These are phyloP conservation scores for Platanus orientalis DNA, from an alignment of 164 flowering plant genomes.

Conservation along the genomic window DNA sequence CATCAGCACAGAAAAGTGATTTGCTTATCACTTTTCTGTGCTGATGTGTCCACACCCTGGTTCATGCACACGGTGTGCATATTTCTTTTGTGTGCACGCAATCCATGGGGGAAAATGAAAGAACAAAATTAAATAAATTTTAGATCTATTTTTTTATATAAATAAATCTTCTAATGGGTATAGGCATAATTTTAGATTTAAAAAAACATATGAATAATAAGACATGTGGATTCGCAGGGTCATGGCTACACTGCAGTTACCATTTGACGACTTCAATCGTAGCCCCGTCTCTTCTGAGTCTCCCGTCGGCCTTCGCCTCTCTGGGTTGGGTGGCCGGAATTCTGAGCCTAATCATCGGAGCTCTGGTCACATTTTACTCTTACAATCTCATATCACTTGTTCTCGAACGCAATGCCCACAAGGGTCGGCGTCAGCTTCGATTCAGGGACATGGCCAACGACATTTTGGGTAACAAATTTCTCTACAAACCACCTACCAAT, in stretches of 20 bases:
- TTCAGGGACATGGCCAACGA: constrained; percentile 87
- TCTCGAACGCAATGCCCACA: constrained; percentile 71
- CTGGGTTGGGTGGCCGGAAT: constrained; percentile 80
- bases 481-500: no score
- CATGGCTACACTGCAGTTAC: constrained; percentile 91
- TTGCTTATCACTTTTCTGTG: no score
- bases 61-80: no score
- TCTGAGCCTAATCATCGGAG: constrained; percentile 45
- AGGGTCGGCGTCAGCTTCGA: constrained; percentile 70
- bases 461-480: constrained; percentile 84
- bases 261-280: constrained; percentile 92
- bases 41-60: no score
- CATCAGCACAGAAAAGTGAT: no score
- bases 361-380: constrained; percentile 73
- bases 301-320: constrained; percentile 71
- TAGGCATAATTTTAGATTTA: no score
- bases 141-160: no score
- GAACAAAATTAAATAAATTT: no score
- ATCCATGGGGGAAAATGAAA: no score
- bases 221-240: constrained; percentile 44
- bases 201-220: no score
- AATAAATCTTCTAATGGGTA: no score
- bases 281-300: constrained; percentile 76
- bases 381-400: constrained; percentile 78
- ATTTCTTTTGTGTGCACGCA: no score